Conservation (phyloP, 2,329 filamentous ascomycete species). For the Apiospora pterosperma region DNA sequence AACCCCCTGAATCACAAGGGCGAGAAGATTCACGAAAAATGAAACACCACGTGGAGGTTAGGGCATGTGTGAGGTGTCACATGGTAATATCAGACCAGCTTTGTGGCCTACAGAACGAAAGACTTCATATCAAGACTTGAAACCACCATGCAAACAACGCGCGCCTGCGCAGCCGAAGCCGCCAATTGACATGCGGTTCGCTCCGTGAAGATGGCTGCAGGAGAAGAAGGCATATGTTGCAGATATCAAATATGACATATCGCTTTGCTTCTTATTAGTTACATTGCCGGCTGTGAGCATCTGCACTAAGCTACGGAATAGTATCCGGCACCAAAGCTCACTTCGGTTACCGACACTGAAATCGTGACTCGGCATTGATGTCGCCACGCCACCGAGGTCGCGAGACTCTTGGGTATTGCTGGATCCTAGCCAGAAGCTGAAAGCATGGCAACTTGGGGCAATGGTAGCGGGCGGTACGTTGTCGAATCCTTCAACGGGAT, state of each 20-base stretch:
- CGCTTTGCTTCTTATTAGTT: not conserved
- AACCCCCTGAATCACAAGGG: conserved; percentile 5
- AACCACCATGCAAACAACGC: not conserved
- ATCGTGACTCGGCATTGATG: not conserved
- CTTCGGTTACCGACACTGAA: not conserved
- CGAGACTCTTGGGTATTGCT: not conserved
- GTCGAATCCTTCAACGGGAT: not conserved
- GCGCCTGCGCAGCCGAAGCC: not conserved
- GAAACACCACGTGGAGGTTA: not conserved
- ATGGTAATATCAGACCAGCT: not conserved
- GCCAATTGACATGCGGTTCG: not conserved
- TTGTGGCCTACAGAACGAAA: not conserved
- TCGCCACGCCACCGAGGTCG: not conserved
- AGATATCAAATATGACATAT: not conserved
- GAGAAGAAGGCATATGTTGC: not conserved
- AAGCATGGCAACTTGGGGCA: not conserved
- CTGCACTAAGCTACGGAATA: not conserved
- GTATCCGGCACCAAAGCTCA: not conserved
- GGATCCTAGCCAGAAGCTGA: not conserved
- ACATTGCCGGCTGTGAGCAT: not conserved
- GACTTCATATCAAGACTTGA: not conserved
- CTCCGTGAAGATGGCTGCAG: not conserved
- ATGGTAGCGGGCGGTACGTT: not conserved
- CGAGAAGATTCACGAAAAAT: not conserved
- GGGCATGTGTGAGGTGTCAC: not conserved